These are phyloP conservation scores for Tolypocladium cylindrosporum DNA, from an alignment of 2,329 filamentous ascomycete species.

Conservation along the genomic window DNA sequence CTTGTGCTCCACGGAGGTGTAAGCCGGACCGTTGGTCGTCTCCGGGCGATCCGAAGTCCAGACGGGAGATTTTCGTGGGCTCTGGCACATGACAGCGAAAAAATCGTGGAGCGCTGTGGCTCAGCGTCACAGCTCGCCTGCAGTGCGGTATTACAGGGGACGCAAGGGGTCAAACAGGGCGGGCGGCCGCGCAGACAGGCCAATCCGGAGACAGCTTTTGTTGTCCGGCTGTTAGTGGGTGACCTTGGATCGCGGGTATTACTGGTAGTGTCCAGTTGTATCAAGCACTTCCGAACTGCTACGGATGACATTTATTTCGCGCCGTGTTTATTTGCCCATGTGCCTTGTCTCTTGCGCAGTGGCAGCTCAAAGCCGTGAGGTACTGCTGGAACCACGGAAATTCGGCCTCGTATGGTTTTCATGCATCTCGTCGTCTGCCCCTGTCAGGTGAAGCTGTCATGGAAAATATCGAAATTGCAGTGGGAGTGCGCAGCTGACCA, in stretches of 20 bases:
- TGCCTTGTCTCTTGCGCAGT: no score
- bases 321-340: background rate
- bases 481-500: background rate
- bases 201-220: background rate
- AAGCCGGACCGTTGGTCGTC: background rate
- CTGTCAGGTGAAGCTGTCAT: background rate
- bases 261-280: no score
- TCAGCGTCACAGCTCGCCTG: background rate
- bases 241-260: background rate
- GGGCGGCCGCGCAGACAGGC: background rate
- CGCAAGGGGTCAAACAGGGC: background rate
- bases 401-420: background rate
- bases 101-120: background rate
- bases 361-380: no score
- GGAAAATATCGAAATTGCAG: background rate
- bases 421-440: background rate
- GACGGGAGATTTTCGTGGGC: slow-evolving; percentile 9
- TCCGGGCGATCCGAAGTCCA: slow-evolving; percentile 5
- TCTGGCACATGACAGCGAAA: slow-evolving; percentile 7
- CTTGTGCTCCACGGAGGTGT: background rate
- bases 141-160: background rate
- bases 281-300: no score
- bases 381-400: background rate
- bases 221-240: background rate
- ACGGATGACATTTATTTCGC: background rate